These are phyloP conservation scores for Leucogyrophana mollusca DNA, from an alignment of 768 basidiomycete species.

Conservation along the genomic window DNA sequence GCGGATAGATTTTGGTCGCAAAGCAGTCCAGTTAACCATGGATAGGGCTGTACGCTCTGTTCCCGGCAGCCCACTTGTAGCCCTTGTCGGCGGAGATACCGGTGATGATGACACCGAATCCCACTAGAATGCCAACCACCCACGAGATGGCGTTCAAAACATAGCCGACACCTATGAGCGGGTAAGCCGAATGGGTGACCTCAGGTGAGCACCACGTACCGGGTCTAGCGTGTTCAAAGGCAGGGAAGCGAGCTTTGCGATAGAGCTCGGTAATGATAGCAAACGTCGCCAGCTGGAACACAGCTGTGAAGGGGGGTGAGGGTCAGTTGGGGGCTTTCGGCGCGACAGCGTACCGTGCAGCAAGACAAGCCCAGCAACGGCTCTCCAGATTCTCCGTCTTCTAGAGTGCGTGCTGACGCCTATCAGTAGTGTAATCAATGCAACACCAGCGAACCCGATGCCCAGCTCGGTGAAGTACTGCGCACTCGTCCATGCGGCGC, in stretches of 20 bases:
- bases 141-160: conserved; percentile 60
- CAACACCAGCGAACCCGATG: conserved; percentile 60
- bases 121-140: conserved; percentile 53
- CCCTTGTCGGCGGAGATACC: conserved; percentile 51
- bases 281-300: conserved; percentile 61
- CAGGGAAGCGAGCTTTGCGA: conserved; percentile 39
- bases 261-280: conserved; percentile 63
- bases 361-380: conserved; percentile 61
- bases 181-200: background rate
- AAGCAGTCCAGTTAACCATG: conserved; percentile 11
- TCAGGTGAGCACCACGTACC: conserved; percentile 39
- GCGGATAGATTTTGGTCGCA: background rate
- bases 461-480: conserved; percentile 64
- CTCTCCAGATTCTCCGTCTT: conserved; percentile 74
- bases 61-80: conserved; percentile 75
- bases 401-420: conserved; percentile 74
- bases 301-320: conserved; percentile 33
- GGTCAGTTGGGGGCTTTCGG: background rate
- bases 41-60: conserved; percentile 55
- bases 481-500: conserved; percentile 70
- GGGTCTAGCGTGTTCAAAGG: conserved; percentile 57
- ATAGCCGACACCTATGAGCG: conserved; percentile 55
- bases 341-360: conserved; percentile 48
- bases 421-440: conserved; percentile 57
- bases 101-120: conserved; percentile 54